A percentile compares a stretch with the other conserved stretches of the same genome.
Evolutionary conservation across 2,329 filamentous ascomycete species (phyloP).

Genomic region (Alternaria triticimaculans): DNA sequence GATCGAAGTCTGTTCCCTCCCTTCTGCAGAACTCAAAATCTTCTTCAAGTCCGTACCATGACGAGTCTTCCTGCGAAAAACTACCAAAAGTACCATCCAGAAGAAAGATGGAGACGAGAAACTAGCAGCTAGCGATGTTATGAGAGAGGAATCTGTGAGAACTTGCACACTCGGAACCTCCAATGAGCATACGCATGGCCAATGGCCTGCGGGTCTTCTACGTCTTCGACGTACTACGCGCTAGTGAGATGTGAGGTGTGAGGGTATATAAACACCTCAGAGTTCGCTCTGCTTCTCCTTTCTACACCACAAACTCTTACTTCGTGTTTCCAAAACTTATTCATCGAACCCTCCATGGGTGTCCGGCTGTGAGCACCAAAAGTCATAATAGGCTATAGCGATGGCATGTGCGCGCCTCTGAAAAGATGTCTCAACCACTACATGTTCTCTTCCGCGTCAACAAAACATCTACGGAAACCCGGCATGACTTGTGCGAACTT

Average conservation of each 20-base stretch:
- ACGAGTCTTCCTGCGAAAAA: neutral
- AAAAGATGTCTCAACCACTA: too few relatives aligned
- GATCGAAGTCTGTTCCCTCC: neutral
- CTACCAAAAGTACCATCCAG: fast-evolving
- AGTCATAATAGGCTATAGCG: fast-evolving
- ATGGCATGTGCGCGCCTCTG: neutral
- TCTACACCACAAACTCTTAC: neutral
- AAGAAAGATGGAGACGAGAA: neutral
- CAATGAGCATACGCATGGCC: too few relatives aligned
- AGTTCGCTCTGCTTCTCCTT: neutral
- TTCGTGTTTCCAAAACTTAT: neutral
- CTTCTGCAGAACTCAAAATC: neutral
- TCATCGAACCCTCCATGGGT: too few relatives aligned
- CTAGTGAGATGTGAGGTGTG: neutral
- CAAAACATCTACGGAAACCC: too few relatives aligned
- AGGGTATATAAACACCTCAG: neutral
- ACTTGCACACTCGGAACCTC: neutral
- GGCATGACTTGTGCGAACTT: too few relatives aligned
- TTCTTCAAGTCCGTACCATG: fast-evolving
- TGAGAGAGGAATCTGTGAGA: neutral
- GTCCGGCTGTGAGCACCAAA: neutral
- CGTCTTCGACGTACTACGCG: fast-evolving
- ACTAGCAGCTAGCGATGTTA: fast-evolving
- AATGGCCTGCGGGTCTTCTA: too few relatives aligned
- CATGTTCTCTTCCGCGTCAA: too few relatives aligned